Evolutionary conservation across 2,329 filamentous ascomycete genomes (phyloP), one percentile per base, ranked within the genome.

Genomic region (Calonectria crousiana): DNA sequence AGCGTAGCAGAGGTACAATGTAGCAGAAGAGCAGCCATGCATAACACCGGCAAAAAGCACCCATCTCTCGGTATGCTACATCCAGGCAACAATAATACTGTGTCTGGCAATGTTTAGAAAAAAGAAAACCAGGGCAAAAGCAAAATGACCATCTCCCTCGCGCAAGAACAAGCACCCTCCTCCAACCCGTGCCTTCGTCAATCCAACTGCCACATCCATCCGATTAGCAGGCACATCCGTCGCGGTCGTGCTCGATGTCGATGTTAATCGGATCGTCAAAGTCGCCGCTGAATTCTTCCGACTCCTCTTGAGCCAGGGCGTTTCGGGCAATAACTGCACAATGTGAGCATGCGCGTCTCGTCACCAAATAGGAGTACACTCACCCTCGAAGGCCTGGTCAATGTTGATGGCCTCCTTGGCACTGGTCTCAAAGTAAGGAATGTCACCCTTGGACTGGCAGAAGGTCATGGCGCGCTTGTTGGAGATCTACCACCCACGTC

Each of bases 351-450:
- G 44, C 34, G 23, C 6, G 36, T 28, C 30, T n/a, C 26, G 18
- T 14, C 0, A 44, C 28, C 23, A 34, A 34, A n/a, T 5, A 30
- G 2, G 23, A 11, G 9, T 58, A 79, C n/a, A 28, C 86, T 74
- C 84, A 93, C 92, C 91, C 85, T 95, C 93, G 80, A 92, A 92
- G 32, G 90, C 90, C 83, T 92, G 95, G 86, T 99, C 97, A 53
- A 99, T 97, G 83, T 99, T 99, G 87, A 98, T 94, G 74, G 96
- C 97, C 86, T 99, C 97, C 89, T 99, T 99, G 75, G 97, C 97
- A 86, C 96, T 98, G 23, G 97, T 99, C 91, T 99, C 97, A 83
- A 99, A 99, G 87, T 99, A 99, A 23, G 97, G 97, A 78, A 99
- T 98, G 74, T 95, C 95, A 62, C 96, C 96, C 87, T 98, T 98